Evolutionary conservation across 148 eudicot genomes (phyloP).

Genomic region (Spergularia marina): DNA sequence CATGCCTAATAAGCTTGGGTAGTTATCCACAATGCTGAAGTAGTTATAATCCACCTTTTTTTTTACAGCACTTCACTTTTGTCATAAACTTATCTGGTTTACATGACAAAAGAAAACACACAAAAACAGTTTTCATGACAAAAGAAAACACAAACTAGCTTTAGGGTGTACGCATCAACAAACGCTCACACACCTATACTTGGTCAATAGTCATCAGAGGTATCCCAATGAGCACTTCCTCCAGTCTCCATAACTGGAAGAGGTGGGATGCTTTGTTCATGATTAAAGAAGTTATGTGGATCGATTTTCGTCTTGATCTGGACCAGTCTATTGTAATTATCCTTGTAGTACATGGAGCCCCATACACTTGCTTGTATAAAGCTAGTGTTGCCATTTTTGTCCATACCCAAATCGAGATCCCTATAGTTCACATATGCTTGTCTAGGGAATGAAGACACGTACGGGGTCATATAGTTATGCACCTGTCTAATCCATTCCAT

Average conservation of each 20-base stretch:
- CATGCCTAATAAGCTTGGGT: background rate
- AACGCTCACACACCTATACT: slow-evolving; percentile 4
- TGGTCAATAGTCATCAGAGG: slow-evolving; percentile 2
- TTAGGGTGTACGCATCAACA: slow-evolving; percentile 1
- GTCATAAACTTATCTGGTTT: background rate
- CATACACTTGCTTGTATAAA: slow-evolving; percentile 35
- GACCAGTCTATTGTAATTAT: slow-evolving; percentile 29
- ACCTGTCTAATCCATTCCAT: slow-evolving; percentile 32
- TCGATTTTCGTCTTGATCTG: slow-evolving; percentile 34
- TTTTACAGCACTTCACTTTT: background rate
- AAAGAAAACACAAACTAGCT: background rate
- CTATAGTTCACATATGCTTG: slow-evolving; percentile 35
- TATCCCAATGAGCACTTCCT: slow-evolving; percentile 12
- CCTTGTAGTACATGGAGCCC: slow-evolving; percentile 36
- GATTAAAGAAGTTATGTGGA: slow-evolving; percentile 31
- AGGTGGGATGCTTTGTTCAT: slow-evolving; percentile 40
- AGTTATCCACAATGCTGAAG: slow-evolving; percentile 1
- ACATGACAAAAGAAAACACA: background rate
- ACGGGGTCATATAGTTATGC: slow-evolving; percentile 34
- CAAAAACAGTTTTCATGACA: background rate
- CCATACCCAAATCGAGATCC: slow-evolving; percentile 40
- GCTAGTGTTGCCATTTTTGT: slow-evolving; percentile 17
- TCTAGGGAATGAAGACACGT: slow-evolving; percentile 33
- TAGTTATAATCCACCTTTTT: background rate
- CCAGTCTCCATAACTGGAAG: slow-evolving; percentile 29